Evolutionary conservation across 2,329 filamentous ascomycete genomes (phyloP).

Genomic region (Aspergillus sp.): DNA sequence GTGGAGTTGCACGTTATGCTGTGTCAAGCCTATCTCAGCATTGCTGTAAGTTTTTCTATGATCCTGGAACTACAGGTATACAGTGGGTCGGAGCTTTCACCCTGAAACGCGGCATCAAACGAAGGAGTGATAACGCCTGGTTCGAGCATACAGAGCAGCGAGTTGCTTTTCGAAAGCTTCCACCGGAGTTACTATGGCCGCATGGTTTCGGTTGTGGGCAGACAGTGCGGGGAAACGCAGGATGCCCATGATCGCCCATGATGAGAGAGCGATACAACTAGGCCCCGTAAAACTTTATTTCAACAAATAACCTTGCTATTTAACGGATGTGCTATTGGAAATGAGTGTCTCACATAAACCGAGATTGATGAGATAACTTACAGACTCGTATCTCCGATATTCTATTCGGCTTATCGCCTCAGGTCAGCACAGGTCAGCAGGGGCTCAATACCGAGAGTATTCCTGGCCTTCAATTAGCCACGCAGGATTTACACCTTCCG

Average conservation of each 20-base stretch:
- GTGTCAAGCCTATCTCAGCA: not conserved
- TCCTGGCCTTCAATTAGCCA: not conserved
- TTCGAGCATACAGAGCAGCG: not conserved
- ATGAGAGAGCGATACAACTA: not conserved
- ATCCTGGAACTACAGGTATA: not conserved
- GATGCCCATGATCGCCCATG: not conserved
- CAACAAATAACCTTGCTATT: not conserved
- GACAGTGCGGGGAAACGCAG: not conserved
- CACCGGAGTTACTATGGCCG: not conserved
- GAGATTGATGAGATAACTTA: not conserved
- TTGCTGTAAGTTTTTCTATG: not conserved
- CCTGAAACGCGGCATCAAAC: not conserved
- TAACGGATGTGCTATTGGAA: not conserved
- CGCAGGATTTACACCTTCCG: not conserved
- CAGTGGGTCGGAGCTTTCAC: not conserved
- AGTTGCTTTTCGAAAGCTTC: not conserved
- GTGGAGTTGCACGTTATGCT: not conserved
- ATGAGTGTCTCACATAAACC: not conserved
- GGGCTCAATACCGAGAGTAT: not conserved
- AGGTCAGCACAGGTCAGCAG: not conserved
- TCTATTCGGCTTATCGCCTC: not conserved
- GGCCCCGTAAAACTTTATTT: not conserved
- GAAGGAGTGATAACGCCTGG: not conserved
- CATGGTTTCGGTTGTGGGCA: not conserved
- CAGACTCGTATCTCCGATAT: not conserved